Percentiles rank a stretch among this genome's conserved stretches.
Evolutionary conservation across 306 rosid species (phyloP).

Genomic region (Cucurbita pepo): DNA sequence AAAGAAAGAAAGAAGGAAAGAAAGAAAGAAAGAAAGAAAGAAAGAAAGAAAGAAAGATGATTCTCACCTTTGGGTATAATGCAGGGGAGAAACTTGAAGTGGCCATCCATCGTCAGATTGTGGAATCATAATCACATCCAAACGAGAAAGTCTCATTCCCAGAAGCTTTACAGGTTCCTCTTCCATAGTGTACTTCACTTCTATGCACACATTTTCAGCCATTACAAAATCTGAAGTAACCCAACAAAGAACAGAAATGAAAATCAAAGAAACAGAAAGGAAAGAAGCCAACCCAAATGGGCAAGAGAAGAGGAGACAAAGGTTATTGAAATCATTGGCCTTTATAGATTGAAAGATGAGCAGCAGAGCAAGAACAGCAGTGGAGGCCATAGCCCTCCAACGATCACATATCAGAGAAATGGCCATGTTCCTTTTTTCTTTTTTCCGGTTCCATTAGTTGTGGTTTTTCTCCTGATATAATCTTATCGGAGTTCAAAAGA

Average conservation of each 20-base stretch:
- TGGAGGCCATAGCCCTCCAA: slow-evolving; percentile 30
- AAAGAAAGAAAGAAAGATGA: not conserved
- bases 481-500: too few relatives aligned
- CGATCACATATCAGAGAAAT: too few relatives aligned
- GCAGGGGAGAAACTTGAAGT: slow-evolving; percentile 66
- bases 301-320: slow-evolving; percentile 30
- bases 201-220: slow-evolving; percentile 54
- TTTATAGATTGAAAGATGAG: slow-evolving; percentile 25
- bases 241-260: too few relatives aligned
- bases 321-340: slow-evolving; percentile 9
- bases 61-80: slow-evolving; percentile 63
- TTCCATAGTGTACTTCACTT: slow-evolving; percentile 41
- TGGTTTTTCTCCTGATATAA: too few relatives aligned
- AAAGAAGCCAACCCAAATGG: slow-evolving; percentile 38
- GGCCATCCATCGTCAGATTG: slow-evolving; percentile 1
- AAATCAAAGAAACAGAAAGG: not conserved
- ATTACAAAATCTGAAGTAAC: not conserved
- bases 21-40: not conserved
- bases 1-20: not conserved
- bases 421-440: too few relatives aligned
- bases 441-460: too few relatives aligned
- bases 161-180: slow-evolving; percentile 66
- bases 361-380: slow-evolving; percentile 15
- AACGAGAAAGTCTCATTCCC: slow-evolving; percentile 28
- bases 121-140: slow-evolving; percentile 59